Conservation (phyloP, 805 yeast species). For the Starmerella geochares region DNA sequence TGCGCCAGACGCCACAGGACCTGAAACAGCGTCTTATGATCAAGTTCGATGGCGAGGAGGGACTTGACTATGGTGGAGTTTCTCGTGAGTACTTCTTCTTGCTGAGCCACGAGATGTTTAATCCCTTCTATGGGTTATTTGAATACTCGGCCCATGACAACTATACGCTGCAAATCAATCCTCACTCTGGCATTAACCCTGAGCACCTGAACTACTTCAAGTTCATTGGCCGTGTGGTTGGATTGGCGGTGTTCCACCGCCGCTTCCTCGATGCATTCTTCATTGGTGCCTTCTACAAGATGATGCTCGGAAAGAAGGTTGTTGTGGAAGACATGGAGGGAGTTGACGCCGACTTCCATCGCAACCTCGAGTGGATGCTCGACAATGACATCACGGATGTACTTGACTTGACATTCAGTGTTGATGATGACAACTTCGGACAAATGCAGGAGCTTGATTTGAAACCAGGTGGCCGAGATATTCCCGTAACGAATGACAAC, state of each 20-base stretch:
- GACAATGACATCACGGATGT: conserved; percentile 88
- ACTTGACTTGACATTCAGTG: conserved; percentile 76
- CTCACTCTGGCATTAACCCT: conserved; percentile 92
- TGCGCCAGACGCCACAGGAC: conserved; percentile 98
- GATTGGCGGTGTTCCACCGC: conserved; percentile 95
- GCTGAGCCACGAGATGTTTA: conserved; percentile 95
- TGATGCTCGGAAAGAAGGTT: conserved; percentile 92
- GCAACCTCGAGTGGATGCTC: conserved; percentile 88
- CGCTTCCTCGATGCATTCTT: conserved; percentile 96
- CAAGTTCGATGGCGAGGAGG: conserved; percentile 98
- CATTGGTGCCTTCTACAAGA: conserved; percentile 94
- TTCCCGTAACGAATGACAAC: conserved; percentile 79
- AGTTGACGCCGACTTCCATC: conserved; percentile 93
- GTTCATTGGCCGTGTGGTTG: conserved; percentile 96
- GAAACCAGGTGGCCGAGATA: conserved; percentile 76
- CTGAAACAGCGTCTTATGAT: conserved; percentile 95
- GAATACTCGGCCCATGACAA: conserved; percentile 97
- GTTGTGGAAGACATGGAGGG: conserved; percentile 96
- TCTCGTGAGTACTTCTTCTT: conserved; percentile 95
- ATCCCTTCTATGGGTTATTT: conserved; percentile 93
- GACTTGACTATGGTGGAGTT: conserved; percentile 98
- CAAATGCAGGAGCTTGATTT: conserved; percentile 80
- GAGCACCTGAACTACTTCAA: conserved; percentile 97
- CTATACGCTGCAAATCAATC: conserved; percentile 94
- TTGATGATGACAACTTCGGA: conserved; percentile 87